These are phyloP conservation scores for Magnusiomyces fungicola DNA, from an alignment of 1,139 yeast species.

Conservation along the genomic window DNA sequence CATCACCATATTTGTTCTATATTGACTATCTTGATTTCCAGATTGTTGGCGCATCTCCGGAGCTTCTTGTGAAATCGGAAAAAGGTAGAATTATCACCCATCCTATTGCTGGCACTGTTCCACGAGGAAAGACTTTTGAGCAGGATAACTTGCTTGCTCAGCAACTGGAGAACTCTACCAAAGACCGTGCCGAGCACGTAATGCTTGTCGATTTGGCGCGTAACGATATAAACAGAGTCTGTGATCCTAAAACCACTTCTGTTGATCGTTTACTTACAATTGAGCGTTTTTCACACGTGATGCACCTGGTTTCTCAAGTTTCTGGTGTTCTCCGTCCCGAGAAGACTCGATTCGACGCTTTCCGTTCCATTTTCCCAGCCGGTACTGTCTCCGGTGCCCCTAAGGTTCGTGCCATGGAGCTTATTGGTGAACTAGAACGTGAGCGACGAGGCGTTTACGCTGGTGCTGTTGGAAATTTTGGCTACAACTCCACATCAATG, in stretches of 20 bases:
- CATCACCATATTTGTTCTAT: slow-evolving; percentile 93
- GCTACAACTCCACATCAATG: slow-evolving; percentile 87
- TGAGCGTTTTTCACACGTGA: slow-evolving; percentile 94
- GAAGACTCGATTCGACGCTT: slow-evolving; percentile 90
- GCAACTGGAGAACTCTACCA: slow-evolving; percentile 65
- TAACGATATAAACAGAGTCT: slow-evolving; percentile 90
- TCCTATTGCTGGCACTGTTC: slow-evolving; percentile 95
- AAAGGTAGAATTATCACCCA: slow-evolving; percentile 78
- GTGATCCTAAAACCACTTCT: slow-evolving; percentile 72
- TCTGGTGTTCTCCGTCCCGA: slow-evolving; percentile 81
- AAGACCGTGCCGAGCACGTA: slow-evolving; percentile 95
- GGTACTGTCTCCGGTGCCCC: slow-evolving; percentile 99
- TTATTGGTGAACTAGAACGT: slow-evolving; percentile 78
- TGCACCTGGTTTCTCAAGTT: slow-evolving; percentile 92
- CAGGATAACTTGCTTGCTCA: slow-evolving; percentile 84
- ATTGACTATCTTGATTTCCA: slow-evolving; percentile 89
- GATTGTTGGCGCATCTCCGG: slow-evolving; percentile 96
- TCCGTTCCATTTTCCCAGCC: slow-evolving; percentile 95
- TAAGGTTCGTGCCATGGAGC: slow-evolving; percentile 92
- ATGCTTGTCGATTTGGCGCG: slow-evolving; percentile 97
- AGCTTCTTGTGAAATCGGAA: slow-evolving; percentile 78
- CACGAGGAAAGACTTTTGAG: slow-evolving; percentile 80
- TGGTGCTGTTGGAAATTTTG: slow-evolving; percentile 99
- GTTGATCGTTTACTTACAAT: slow-evolving; percentile 86
- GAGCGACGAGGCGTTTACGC: slow-evolving; percentile 97